These are phyloP conservation scores for Eutrema japonicum DNA, from an alignment of 345 rosid species.

Conservation along the genomic window DNA sequence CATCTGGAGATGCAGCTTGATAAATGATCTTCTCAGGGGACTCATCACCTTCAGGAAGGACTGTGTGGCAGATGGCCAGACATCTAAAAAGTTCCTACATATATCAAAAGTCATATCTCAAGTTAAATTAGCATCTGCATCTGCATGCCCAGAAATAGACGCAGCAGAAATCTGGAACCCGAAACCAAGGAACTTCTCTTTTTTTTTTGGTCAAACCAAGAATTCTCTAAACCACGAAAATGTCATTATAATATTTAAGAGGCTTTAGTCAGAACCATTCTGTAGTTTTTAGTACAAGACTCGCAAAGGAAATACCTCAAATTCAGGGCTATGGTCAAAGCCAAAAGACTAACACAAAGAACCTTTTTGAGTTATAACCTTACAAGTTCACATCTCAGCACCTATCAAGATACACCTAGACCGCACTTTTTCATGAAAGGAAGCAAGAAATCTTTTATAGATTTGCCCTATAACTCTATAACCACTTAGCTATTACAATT, in stretches of 20 bases:
- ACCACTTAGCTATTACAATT: constrained; percentile 20
- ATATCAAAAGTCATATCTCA: constrained; percentile 24
- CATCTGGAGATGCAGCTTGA: constrained; percentile 99
- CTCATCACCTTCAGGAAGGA: constrained; percentile 98
- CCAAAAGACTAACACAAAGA: constrained; percentile 4
- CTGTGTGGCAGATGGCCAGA: constrained; percentile 99
- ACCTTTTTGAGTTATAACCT: constrained; percentile 16
- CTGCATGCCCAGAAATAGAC: constrained; percentile 3
- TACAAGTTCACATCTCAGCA: constrained; percentile 14
- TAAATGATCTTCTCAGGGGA: constrained; percentile 88
- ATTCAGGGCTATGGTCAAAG: constrained; percentile 6
- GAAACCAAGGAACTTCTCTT: constrained; percentile 4
- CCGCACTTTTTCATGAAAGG: neutral
- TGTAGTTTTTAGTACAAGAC: constrained; percentile 18
- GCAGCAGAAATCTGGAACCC: constrained; percentile 16
- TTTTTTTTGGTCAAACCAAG: neutral
- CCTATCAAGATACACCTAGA: neutral
- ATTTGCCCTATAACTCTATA: constrained; percentile 25
- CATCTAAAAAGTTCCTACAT: constrained; percentile 97
- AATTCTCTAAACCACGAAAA: neutral
- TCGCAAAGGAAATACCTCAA: constrained; percentile 21
- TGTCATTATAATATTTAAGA: neutral
- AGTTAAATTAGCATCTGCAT: constrained; percentile 14
- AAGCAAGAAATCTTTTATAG: constrained; percentile 8
- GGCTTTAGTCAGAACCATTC: constrained; percentile 8